Conservation (phyloP, 1,284 basidiomycete genomes). For the Apiotrichum laibachii region DNA sequence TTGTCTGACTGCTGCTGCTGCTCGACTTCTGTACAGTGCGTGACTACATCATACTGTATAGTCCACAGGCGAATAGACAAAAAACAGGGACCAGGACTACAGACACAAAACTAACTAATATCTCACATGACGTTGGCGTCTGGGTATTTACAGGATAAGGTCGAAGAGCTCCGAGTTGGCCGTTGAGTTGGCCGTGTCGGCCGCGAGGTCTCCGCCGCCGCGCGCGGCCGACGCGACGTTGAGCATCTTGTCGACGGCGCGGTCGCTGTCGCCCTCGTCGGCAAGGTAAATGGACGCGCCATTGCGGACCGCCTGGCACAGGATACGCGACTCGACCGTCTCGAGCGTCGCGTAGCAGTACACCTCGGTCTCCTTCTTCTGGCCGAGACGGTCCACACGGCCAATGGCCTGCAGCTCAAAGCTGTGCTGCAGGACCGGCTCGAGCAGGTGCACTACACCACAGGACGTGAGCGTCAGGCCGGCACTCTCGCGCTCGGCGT, state of each 20-base stretch:
- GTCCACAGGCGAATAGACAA: too few relatives aligned
- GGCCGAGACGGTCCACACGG: slow-evolving; percentile 34
- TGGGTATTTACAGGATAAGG: slow-evolving; percentile 3
- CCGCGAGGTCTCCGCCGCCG: slow-evolving; percentile 41
- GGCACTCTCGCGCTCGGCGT: slow-evolving; percentile 49
- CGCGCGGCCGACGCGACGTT: slow-evolving; percentile 44
- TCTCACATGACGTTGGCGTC: too few relatives aligned
- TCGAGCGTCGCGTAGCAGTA: slow-evolving; percentile 49
- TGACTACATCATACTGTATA: too few relatives aligned
- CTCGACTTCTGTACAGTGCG: too few relatives aligned
- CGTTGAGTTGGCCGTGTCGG: slow-evolving; percentile 23
- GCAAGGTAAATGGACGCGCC: slow-evolving; percentile 47
- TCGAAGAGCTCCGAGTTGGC: not conserved
- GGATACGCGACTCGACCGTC: slow-evolving; percentile 48
- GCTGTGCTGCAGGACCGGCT: slow-evolving; percentile 49
- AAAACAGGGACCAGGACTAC: too few relatives aligned
- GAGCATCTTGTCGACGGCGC: slow-evolving; percentile 31
- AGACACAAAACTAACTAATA: too few relatives aligned
- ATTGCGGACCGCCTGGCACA: slow-evolving; percentile 45
- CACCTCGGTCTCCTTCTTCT: slow-evolving; percentile 44
- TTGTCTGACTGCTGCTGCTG: too few relatives aligned
- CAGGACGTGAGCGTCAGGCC: slow-evolving; percentile 50
- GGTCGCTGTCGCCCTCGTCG: slow-evolving; percentile 29
- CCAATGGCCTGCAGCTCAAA: slow-evolving; percentile 48
- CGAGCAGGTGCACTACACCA: slow-evolving; percentile 49